Evolutionary conservation across 495 filamentous ascomycete species (phyloP), one percentile per base, ranked within the genome.

Genomic region (Jackrogersella multiformis): DNA sequence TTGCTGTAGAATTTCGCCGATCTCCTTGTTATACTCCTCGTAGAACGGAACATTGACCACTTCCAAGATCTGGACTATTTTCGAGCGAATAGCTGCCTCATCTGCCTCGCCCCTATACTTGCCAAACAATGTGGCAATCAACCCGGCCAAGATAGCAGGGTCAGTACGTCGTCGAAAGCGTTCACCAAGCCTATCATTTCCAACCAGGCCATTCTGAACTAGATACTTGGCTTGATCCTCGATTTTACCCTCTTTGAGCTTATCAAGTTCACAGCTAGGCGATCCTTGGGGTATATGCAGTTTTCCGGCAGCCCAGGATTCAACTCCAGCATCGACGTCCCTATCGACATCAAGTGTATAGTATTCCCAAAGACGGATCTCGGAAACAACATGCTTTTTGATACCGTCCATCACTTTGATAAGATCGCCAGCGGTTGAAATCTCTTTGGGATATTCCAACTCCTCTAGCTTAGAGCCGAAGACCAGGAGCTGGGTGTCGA

Each of bases 1-100:
- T 73, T 98, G 96, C 69, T 96, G 88, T 46, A 95, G 86, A 52
- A 94, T 95, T 49, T 89, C 91, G 34, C 86, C 86, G 10, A 90
- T 82, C 72, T 99, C 96, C 4, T 71, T 80, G 72, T 98, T 92
- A 74, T 96, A 98, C 70, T 99, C 94, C 42, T 88, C 79, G 78
- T 98, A 98, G 66, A 93, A 91, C 1, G 88, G 87, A 42, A 96
- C 80, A 71, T 99, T 99, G 58, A 94, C 82, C 61, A 91, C 90
- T 67, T 98, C 90, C 28, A 98, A 82, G 26, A 97, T 81, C 44
- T 85, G 81, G 13, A 74, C 75, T 23, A 91, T 61, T 16, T 80
- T 80, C n/a, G 74, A 76, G 52, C 84, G 81, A 12, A 81, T 85
- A 2, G 77, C 78, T 21, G 74, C 77, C 46, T 76, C 73, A 69